phyloP scores from a whole-genome alignment of 805 yeast genomes.

The Candida endomychidarum region DNA sequence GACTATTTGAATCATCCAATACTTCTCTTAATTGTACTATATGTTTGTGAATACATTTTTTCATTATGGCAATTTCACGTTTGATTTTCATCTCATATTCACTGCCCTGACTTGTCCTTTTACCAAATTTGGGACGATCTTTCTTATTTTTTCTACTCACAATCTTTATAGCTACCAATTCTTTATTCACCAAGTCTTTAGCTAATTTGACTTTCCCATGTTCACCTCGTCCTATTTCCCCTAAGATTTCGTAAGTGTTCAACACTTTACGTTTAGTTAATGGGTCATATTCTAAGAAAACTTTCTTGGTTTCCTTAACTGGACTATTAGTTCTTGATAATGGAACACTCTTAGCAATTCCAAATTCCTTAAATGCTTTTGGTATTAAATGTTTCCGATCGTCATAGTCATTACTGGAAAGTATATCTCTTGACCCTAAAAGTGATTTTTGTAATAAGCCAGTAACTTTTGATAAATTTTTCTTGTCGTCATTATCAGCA shows the following conservation, averaged over 20 bases:
- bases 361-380: slow-evolving; percentile 3
- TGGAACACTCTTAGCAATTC: slow-evolving; percentile 9
- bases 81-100: slow-evolving; percentile 39
- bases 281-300: slow-evolving; percentile 86
- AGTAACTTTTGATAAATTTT: slow-evolving; percentile 33
- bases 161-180: slow-evolving; percentile 88
- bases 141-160: slow-evolving; percentile 64
- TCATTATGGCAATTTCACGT: slow-evolving; percentile 46
- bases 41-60: slow-evolving; percentile 47
- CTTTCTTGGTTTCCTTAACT: slow-evolving; percentile 82
- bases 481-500: slow-evolving; percentile 14
- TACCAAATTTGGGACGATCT: slow-evolving; percentile 30
- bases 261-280: slow-evolving; percentile 74
- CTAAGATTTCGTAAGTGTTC: slow-evolving; percentile 84
- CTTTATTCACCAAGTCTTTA: slow-evolving; percentile 59
- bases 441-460: slow-evolving; percentile 29
- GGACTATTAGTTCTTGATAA: slow-evolving; percentile 17
- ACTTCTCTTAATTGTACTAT: slow-evolving; percentile 52
- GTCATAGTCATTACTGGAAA: slow-evolving; percentile 10
- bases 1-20: slow-evolving; percentile 77
- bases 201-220: slow-evolving; percentile 98
- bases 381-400: not conserved
- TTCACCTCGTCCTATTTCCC: slow-evolving; percentile 92
- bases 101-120: slow-evolving; percentile 20
- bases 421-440: slow-evolving; percentile 12